Evolutionary conservation across 129 eudicot species (phyloP).

Genomic region (Chrysanthemum makinoi): DNA sequence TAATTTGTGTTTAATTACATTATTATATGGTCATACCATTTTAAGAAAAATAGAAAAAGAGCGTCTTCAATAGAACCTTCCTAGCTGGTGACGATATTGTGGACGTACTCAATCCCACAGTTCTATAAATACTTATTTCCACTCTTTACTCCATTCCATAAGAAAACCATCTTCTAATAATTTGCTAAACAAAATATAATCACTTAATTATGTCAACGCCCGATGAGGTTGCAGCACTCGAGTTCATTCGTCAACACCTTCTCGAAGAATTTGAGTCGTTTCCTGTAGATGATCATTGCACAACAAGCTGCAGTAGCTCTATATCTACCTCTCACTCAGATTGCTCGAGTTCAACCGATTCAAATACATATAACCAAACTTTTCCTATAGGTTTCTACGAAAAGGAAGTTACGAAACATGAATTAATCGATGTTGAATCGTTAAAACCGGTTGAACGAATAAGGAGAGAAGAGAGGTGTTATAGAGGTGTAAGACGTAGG

Average conservation of each 20-base stretch:
- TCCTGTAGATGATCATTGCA: conserved; percentile 11
- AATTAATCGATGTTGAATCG: conserved; percentile 14
- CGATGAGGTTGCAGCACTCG: conserved; percentile 35
- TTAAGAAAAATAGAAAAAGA: too few relatives aligned
- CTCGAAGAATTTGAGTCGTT: conserved; percentile 49
- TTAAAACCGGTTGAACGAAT: conserved; percentile 32
- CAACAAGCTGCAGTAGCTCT: neutral
- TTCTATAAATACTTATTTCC: too few relatives aligned
- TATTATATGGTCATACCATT: too few relatives aligned
- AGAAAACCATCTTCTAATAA: neutral
- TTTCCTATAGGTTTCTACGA: neutral
- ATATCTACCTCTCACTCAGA: conserved; percentile 23
- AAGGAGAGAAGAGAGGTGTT: conserved; percentile 32
- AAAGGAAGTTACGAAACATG: neutral
- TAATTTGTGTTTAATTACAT: too few relatives aligned
- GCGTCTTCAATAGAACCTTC: too few relatives aligned
- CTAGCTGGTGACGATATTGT: too few relatives aligned
- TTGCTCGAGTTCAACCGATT: conserved; percentile 19
- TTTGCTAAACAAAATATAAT: neutral
- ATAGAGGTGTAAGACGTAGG: conserved; percentile 75
- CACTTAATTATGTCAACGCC: conserved; percentile 33
- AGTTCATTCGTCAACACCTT: conserved; percentile 55
- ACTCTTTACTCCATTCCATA: too few relatives aligned
- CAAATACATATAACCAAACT: neutral
- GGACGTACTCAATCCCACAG: too few relatives aligned